Evolutionary conservation across 371 early-diverging fungal genomes (phyloP), one percentile per base, ranked within the genome.

Genomic region (Lichtheimia ramosa): DNA sequence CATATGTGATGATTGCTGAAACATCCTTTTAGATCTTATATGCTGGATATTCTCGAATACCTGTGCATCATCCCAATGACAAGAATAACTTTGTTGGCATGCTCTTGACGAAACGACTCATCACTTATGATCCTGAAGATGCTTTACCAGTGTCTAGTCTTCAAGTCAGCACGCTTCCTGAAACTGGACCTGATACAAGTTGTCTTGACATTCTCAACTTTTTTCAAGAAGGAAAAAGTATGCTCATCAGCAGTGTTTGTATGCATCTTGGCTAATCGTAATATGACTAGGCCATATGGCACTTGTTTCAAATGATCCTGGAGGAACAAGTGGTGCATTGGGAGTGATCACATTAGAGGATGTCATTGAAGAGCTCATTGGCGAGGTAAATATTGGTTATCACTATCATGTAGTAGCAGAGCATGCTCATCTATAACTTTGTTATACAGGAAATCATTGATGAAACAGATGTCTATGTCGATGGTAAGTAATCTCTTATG

Each of bases 261-360:
- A 54, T 25, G 21, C 51, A 34, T 25, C 25, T 18, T 18, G 24
- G 18, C 15, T 52, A 7, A 16, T 28, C 27, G 16, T n/a, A n/a
- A n/a, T n/a, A n/a, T 21, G 21, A 3, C 23, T 58, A 77, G 77
- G 77, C 71, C 89, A 89, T 61, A 85, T 88, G 83, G 88, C 91
- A 5, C 74, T 90, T 23, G 90, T 92, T n/a, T 83, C 88, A 0
- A 79, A 83, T 5, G 78, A 85, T 52, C 75, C 83, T 46, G 77
- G 75, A 13, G 67, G 72, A 61, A 66, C 73, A 58, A 64, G 68
- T 18, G 77, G 73, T 14, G 75, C 87, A 5, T 70, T 97, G 8
- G 98, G 98, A 16, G 92, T 97, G 10, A 90, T 98, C 42, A 97
- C 98, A 0, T 76, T 97, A 23, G 98, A 98, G 66, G 98, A 98